phyloP scores from a whole-genome alignment of 176 grass and related monocot species.

The Dactylis glomerata region DNA sequence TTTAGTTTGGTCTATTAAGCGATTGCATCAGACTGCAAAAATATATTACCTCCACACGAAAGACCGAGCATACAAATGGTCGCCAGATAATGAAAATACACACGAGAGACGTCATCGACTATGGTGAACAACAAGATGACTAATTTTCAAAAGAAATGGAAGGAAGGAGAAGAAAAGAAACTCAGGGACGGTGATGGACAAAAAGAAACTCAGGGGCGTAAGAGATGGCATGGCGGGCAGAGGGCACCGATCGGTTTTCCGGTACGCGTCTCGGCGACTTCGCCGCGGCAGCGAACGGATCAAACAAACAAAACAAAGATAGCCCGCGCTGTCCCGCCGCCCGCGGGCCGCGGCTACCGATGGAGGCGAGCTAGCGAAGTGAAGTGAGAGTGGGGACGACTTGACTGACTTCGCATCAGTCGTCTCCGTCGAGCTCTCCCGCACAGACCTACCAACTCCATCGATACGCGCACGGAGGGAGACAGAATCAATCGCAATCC shows the following conservation, averaged over 20 bases:
- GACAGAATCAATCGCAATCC: neutral
- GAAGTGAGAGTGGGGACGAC: neutral
- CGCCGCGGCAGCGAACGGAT: neutral
- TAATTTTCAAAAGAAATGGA: no score
- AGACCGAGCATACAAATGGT: no score
- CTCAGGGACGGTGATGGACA: no score
- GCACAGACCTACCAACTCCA: neutral
- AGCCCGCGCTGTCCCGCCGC: neutral
- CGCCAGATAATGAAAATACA: no score
- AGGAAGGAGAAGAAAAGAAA: no score
- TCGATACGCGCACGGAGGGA: neutral
- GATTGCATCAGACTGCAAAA: no score
- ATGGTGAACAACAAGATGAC: no score
- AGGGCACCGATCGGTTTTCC: neutral
- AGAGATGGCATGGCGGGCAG: neutral
- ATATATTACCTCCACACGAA: no score
- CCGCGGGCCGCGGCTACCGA: neutral
- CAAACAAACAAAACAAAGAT: neutral
- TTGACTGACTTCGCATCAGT: conserved; percentile 1
- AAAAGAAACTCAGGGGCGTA: neutral
- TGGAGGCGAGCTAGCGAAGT: neutral
- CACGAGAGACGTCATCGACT: no score
- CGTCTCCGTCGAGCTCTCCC: neutral
- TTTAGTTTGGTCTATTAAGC: neutral
- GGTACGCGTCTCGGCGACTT: neutral